Base-by-base conservation (phyloP, 352 stramenopile species). In the Globisporangium nagaii region DNA sequence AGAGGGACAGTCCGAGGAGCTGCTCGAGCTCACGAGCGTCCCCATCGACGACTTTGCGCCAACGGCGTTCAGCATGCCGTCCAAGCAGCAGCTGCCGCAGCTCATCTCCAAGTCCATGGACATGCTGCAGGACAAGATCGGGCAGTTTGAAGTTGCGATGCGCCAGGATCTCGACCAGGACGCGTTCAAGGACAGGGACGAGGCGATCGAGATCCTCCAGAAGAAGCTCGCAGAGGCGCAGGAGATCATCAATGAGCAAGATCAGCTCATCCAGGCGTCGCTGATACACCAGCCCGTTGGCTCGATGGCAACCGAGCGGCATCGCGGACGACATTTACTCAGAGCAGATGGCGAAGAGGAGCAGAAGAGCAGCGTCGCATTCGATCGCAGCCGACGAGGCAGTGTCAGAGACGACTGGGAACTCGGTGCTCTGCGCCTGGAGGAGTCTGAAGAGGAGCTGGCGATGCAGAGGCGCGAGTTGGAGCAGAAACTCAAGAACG, bases 31-130 rank as follows among this genome's bases (percentile, higher is more conserved):
- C 27, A 74, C 70, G 10, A 70, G 65, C 25, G 63, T 75, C 48
- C 75, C 77, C 12, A 74, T 90, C 22, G 77, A 90, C 35, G 69
- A 84, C 24, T 90, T 90, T 49, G 73, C 65, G 11, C 79, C 79
- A 0, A 80, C 65, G 9, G 74, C 75, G 35, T 76, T 88, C n/a
- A 76, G 76, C 28, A 75, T 90, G 55, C 73, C 76, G 10, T 75
- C 80, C 3, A 88, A 88, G 44, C 56, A 78, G 55, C 71, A 71
- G 7, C 69, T 90, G 2, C 62, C 80, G 0, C 47, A 73, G 28
- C 81, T 70, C 56, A 82, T 90, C 40, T 62, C 70, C 1, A 46
- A 62, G 11, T 82, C 75, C 0, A 80, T 88, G 56, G 56, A 79
- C 22, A 55, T 57, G 34, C 56, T 90, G 15, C 56, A 65, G 0